Evolutionary conservation across 164 flowering plant species (phyloP).

Genomic region (Vitis rotundifolia): DNA sequence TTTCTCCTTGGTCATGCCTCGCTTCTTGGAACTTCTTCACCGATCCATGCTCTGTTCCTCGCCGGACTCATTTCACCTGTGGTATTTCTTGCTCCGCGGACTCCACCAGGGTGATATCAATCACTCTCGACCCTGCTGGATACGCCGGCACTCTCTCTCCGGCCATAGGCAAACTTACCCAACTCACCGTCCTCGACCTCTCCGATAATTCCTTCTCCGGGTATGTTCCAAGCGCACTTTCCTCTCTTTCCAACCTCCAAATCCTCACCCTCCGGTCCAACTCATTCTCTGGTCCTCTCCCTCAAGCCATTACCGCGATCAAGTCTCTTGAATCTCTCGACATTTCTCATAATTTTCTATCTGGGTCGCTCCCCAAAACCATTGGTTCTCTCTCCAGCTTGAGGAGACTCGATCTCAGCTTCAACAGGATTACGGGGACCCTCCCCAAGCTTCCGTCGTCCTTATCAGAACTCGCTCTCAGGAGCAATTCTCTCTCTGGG

Average conservation of each 20-base stretch:
- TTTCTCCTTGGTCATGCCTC: conserved; percentile 61
- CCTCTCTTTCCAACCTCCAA: conserved; percentile 52
- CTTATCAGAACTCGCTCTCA: conserved; percentile 53
- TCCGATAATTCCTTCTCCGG: conserved; percentile 70
- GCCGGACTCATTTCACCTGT: conserved; percentile 57
- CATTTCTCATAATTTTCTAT: conserved; percentile 56
- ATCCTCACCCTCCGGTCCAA: conserved; percentile 57
- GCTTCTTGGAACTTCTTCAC: conserved; percentile 65
- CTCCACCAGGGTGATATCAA: conserved; percentile 42
- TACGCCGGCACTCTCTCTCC: conserved; percentile 72
- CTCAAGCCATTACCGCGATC: conserved; percentile 41
- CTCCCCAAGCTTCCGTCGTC: conserved; percentile 66
- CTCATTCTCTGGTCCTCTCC: conserved; percentile 62
- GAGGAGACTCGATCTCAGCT: conserved; percentile 67
- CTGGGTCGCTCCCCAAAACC: conserved; percentile 54
- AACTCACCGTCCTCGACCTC: conserved; percentile 54
- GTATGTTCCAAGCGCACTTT: conserved; percentile 52
- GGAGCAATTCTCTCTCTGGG: conserved; percentile 61
- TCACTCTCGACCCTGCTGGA: conserved; percentile 67
- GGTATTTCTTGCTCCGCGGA: conserved; percentile 58
- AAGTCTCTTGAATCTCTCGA: conserved; percentile 51
- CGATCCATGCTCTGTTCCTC: conserved; percentile 69
- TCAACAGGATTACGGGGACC: conserved; percentile 61
- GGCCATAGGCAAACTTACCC: conserved; percentile 56
- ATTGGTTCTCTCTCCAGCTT: conserved; percentile 31